These are phyloP conservation scores for Taiozyma sp. DNA, from an alignment of 1,139 yeast species.

Conservation along the genomic window DNA sequence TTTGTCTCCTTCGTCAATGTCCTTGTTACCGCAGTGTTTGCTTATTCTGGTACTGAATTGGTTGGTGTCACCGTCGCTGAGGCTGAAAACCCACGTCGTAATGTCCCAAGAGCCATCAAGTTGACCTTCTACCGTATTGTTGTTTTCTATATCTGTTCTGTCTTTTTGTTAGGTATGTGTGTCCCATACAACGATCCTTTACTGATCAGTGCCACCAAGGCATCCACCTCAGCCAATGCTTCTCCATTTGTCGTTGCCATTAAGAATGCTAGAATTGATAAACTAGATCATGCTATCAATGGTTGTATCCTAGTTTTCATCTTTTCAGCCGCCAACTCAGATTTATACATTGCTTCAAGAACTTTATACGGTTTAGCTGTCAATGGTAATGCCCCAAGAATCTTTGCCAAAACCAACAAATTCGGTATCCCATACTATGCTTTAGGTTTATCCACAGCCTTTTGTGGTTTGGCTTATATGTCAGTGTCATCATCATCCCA, in stretches of 20 bases:
- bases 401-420: conserved; percentile 54
- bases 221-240: conserved; percentile 58
- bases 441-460: conserved; percentile 35
- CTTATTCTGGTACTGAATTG: conserved; percentile 74
- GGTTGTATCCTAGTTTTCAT: conserved; percentile 66
- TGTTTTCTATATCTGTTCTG: conserved; percentile 60
- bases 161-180: conserved; percentile 67
- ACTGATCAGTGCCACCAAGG: conserved; percentile 34
- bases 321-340: conserved; percentile 69
- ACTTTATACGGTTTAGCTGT: conserved; percentile 57
- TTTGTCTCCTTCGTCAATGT: conserved; percentile 64
- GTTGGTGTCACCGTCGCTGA: conserved; percentile 74
- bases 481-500: conserved; percentile 49
- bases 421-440: conserved; percentile 61
- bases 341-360: conserved; percentile 66
- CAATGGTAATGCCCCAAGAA: conserved; percentile 57
- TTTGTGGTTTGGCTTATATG: conserved; percentile 59
- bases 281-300: conserved; percentile 60
- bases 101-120: conserved; percentile 73
- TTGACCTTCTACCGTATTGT: conserved; percentile 73
- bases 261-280: conserved; percentile 54
- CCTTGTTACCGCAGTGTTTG: conserved; percentile 69
- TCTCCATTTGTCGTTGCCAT: conserved; percentile 70
- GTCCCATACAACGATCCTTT: conserved; percentile 65
- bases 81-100: conserved; percentile 66